These are phyloP conservation scores for Lunasporangiospora selenospora DNA, from an alignment of 192 early-diverging fungal genomes.

Conservation along the genomic window DNA sequence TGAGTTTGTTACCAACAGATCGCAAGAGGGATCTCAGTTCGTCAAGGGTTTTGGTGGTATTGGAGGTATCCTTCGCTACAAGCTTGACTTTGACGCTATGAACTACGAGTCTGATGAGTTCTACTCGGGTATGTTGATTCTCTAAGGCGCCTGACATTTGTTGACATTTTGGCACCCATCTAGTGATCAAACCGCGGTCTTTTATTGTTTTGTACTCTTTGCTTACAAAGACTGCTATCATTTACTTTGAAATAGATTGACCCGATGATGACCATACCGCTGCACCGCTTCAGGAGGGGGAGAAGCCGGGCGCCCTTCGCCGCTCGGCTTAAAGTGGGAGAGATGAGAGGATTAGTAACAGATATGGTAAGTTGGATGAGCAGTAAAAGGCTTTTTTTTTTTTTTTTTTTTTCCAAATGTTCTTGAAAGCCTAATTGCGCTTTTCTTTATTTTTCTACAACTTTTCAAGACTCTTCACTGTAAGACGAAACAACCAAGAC, in stretches of 20 bases:
- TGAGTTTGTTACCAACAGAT: slow-evolving; percentile 96
- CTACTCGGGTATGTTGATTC: slow-evolving; percentile 52
- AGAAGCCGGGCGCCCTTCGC: slow-evolving; percentile 29
- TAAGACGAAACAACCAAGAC: too few species aligned
- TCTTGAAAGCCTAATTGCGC: too few species aligned
- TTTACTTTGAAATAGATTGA: too few species aligned
- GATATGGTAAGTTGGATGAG: slow-evolving; percentile 38
- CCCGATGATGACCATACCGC: slow-evolving; percentile 45
- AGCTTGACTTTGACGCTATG: slow-evolving; percentile 81
- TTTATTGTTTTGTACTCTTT: background rate
- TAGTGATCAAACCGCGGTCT: background rate
- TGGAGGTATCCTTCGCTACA: slow-evolving; percentile 95
- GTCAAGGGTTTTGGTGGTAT: slow-evolving; percentile 99
- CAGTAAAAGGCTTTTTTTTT: too few species aligned
- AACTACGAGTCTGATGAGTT: slow-evolving; percentile 70
- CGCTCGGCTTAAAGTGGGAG: slow-evolving; percentile 41
- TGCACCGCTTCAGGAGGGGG: slow-evolving; percentile 52
- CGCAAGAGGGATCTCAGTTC: slow-evolving; percentile 97
- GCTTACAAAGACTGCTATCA: too few species aligned
- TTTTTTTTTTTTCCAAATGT: too few species aligned
- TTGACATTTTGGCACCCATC: too few species aligned
- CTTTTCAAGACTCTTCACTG: too few species aligned
- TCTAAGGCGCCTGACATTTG: too few species aligned
- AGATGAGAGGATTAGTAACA: slow-evolving; percentile 23
- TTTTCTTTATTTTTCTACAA: too few species aligned